These are phyloP conservation scores for Bipolaris bicolor DNA, from an alignment of 2,329 filamentous ascomycete species.

Conservation along the genomic window DNA sequence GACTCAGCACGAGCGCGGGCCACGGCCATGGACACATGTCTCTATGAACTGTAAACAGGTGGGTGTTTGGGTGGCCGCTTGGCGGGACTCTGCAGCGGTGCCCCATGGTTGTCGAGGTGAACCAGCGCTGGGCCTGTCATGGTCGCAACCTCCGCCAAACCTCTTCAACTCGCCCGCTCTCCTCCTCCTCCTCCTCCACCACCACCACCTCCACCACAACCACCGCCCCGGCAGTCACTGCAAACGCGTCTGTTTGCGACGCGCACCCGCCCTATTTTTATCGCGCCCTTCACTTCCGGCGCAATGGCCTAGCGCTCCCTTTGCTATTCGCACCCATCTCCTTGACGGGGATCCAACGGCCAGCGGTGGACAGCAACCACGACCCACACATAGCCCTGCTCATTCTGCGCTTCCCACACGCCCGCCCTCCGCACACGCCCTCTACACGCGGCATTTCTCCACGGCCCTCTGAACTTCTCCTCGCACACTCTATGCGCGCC, in stretches of 20 bases:
- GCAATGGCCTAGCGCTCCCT: constrained; percentile 34
- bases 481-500: constrained; percentile 6
- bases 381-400: constrained; percentile 18
- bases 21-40: too few relatives aligned
- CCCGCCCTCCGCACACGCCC: constrained; percentile 2
- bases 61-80: constrained; percentile 36
- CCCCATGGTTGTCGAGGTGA: constrained; percentile 26
- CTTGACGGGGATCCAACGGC: constrained; percentile 17
- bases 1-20: constrained; percentile 7
- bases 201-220: constrained; percentile 19
- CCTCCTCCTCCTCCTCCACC: constrained; percentile 1
- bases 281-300: constrained; percentile 21
- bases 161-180: constrained; percentile 34
- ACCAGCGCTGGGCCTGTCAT: constrained; percentile 24
- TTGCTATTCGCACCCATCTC: constrained; percentile 22
- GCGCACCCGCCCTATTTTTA: constrained; percentile 25
- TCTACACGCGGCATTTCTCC: constrained; percentile 5
- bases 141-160: constrained; percentile 33
- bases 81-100: constrained; percentile 20
- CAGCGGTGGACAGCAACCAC: constrained; percentile 27
- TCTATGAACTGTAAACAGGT: constrained; percentile 24
- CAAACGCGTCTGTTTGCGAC: constrained; percentile 29
- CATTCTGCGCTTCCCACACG: constrained; percentile 12
- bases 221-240: not conserved
- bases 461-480: not conserved